phyloP scores from a whole-genome alignment of 768 basidiomycete genomes.

The Termitomyces sp. region DNA sequence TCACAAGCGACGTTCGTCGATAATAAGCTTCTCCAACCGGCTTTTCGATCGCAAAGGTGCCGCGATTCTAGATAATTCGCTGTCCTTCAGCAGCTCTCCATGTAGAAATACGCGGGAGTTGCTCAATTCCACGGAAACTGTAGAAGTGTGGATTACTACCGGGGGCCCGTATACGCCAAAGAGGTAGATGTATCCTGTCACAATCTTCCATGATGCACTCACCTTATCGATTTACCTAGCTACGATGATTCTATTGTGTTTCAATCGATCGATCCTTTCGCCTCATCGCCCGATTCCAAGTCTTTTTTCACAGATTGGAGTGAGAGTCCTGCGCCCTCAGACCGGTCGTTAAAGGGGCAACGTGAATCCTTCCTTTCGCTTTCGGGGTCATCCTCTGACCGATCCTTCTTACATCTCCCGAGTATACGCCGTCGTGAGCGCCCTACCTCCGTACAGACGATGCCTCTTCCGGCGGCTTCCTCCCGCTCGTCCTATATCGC shows the following conservation, averaged over 20 bases:
- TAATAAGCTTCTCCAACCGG: constrained; percentile 26
- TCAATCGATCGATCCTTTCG: constrained; percentile 32
- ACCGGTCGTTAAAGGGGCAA: constrained; percentile 9
- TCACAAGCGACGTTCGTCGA: constrained; percentile 25
- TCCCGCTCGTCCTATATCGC: constrained; percentile 25
- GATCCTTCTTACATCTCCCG: constrained; percentile 16
- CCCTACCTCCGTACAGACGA: constrained; percentile 25
- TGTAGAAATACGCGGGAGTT: constrained; percentile 13
- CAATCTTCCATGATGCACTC: background rate
- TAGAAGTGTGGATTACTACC: constrained; percentile 28
- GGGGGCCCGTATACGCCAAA: constrained; percentile 25
- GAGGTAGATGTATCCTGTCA: constrained; percentile 13
- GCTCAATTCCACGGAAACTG: constrained; percentile 10
- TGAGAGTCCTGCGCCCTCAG: constrained; percentile 21
- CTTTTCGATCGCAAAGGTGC: constrained; percentile 26
- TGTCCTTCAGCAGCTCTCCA: constrained; percentile 15
- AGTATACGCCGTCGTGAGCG: constrained; percentile 16
- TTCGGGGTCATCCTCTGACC: constrained; percentile 26
- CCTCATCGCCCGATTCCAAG: constrained; percentile 32
- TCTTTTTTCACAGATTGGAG: constrained; percentile 39
- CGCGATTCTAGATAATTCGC: constrained; percentile 16
- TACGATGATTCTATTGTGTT: constrained; percentile 12
- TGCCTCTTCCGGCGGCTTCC: constrained; percentile 23
- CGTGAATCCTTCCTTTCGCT: constrained; percentile 38
- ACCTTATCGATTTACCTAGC: constrained; percentile 4